These are phyloP conservation scores for Carallia brachiata DNA, from an alignment of 345 rosid genomes.

Conservation along the genomic window DNA sequence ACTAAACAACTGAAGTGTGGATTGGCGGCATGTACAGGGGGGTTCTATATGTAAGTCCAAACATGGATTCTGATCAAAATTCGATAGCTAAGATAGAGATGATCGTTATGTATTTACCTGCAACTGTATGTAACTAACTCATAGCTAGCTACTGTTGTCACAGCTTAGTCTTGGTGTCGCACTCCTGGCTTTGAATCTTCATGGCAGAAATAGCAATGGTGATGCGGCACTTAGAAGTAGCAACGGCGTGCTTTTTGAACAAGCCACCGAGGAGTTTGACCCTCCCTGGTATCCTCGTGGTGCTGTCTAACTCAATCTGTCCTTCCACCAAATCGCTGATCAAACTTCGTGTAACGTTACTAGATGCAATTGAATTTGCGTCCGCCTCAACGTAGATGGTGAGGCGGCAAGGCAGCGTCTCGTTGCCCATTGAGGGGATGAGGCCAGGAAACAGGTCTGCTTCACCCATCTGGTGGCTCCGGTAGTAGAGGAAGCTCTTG, in stretches of 20 bases:
- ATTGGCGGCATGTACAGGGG: too few species aligned
- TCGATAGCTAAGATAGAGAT: too few species aligned
- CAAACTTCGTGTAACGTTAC: slow-evolving; percentile 3
- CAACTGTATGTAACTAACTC: too few species aligned
- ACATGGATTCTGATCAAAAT: too few species aligned
- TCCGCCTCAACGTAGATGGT: slow-evolving; percentile 43
- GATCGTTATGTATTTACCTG: too few species aligned
- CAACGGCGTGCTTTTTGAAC: slow-evolving; percentile 34
- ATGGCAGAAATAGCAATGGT: slow-evolving; percentile 32
- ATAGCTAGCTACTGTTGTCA: slow-evolving; percentile 15
- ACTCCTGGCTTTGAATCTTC: slow-evolving; percentile 41
- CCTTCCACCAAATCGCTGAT: slow-evolving; percentile 36
- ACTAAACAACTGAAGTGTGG: too few species aligned
- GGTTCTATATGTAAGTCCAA: too few species aligned
- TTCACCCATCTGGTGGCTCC: slow-evolving; percentile 39
- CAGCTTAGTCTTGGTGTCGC: slow-evolving; percentile 34
- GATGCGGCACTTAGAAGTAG: slow-evolving; percentile 42
- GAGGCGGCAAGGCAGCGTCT: slow-evolving; percentile 30
- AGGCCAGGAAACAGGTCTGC: slow-evolving; percentile 40
- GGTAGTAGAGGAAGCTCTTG: slow-evolving; percentile 33
- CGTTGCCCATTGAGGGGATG: slow-evolving; percentile 39
- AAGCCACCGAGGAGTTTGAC: slow-evolving; percentile 37
- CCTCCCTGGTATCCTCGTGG: slow-evolving; percentile 50
- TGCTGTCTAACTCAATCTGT: slow-evolving; percentile 37
- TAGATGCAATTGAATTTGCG: slow-evolving; percentile 7